phyloP scores from a whole-genome alignment of 441 rosid species.

The Isatis lusitanica region DNA sequence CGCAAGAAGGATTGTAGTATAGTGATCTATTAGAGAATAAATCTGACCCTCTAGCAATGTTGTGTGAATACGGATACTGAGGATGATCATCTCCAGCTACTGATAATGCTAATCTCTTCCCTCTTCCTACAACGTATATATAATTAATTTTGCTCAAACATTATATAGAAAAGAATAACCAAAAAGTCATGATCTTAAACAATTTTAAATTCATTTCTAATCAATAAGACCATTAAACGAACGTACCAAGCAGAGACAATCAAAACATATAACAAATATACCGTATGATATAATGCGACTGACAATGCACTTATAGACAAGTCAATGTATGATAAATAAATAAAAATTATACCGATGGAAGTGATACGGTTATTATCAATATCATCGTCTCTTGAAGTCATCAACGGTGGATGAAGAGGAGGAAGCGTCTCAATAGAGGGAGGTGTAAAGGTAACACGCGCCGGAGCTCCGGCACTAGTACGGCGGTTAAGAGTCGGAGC shows the following conservation, averaged over 20 bases:
- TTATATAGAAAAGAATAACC: not conserved
- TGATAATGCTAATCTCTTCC: slow-evolving; percentile 52
- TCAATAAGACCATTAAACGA: slow-evolving; percentile 1
- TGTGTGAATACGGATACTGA: slow-evolving; percentile 28
- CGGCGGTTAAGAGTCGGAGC: slow-evolving; percentile 41
- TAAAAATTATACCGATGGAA: slow-evolving; percentile 2
- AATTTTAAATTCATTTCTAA: not conserved
- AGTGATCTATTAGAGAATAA: slow-evolving; percentile 25
- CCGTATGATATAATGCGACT: slow-evolving; percentile 24
- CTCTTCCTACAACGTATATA: slow-evolving; percentile 47
- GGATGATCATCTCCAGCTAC: slow-evolving; percentile 44
- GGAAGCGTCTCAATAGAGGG: slow-evolving; percentile 36
- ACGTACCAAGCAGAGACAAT: not conserved
- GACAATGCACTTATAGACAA: slow-evolving; percentile 5
- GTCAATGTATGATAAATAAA: slow-evolving; percentile 20
- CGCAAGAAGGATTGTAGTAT: slow-evolving; percentile 50
- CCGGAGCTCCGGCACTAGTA: slow-evolving; percentile 37
- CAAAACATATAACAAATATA: not conserved
- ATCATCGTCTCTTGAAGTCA: slow-evolving; percentile 66
- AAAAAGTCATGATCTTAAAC: not conserved
- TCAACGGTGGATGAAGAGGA: slow-evolving; percentile 48
- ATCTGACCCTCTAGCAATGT: slow-evolving; percentile 26
- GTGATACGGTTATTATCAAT: slow-evolving; percentile 15
- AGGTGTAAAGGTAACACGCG: slow-evolving; percentile 12
- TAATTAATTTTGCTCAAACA: not conserved